Evolutionary conservation across 169 alveolate species (phyloP).

Genomic region (Plasmodium falciparum): DNA sequence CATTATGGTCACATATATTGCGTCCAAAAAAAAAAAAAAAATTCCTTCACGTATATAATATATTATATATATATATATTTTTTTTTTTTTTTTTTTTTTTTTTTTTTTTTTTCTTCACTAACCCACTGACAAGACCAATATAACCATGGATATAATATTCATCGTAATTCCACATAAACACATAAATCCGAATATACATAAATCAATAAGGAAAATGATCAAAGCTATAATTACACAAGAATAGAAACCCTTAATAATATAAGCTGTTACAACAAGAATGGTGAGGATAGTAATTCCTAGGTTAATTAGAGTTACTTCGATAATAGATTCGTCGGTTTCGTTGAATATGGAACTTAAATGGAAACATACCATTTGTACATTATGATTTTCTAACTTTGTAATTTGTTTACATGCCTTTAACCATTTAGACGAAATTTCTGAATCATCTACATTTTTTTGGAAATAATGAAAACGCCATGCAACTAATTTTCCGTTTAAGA

Average conservation of each 20-base stretch:
- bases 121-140: conserved; percentile 88
- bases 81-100: not conserved
- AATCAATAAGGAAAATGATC: conserved; percentile 83
- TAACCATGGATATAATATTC: conserved; percentile 90
- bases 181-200: conserved; percentile 88
- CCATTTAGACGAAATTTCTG: conserved; percentile 44
- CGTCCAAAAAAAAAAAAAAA: conserved; percentile 45
- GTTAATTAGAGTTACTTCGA: conserved; percentile 47
- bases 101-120: conserved; percentile 3
- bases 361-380: conserved; percentile 51
- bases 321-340: conserved; percentile 55
- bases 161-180: conserved; percentile 86
- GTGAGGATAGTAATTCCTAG: conserved; percentile 55
- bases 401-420: conserved; percentile 41
- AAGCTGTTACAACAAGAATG: conserved; percentile 80
- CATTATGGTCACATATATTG: conserved; percentile 33
- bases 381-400: conserved; percentile 9
- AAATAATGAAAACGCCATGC: conserved; percentile 60
- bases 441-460: conserved; percentile 40
- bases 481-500: conserved; percentile 30
- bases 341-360: conserved; percentile 49
- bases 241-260: conserved; percentile 81
- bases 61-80: not conserved
- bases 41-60: not conserved
- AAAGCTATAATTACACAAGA: conserved; percentile 82